Base-by-base conservation (phyloP, 495 filamentous ascomycete genomes). In the Bombardia bombarda region DNA sequence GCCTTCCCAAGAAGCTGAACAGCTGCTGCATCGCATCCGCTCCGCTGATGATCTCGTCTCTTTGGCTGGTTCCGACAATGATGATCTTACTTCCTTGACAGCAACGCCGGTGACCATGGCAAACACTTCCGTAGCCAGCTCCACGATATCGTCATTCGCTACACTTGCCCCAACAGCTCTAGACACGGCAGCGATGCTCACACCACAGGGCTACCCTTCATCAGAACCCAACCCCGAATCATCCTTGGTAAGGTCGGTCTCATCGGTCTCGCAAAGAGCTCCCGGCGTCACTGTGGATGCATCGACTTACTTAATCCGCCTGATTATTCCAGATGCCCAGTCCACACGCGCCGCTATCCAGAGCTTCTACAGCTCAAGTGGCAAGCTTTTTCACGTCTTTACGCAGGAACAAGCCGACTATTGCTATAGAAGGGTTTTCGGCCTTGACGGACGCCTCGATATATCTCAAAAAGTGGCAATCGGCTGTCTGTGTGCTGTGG, bases 301-400 rank as follows among this genome's bases (percentile, higher is more conserved):
- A n/a, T 32, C 36, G 9, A 32, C 42, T 3, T 50, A 21, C 24
- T 16, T 58, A 7, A 34, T 47, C 12, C 43, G 36, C 10, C 30
- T 53, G 1, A 33, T 49, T 21, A 43, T 60, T 19, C 59, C 59
- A 12, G 48, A 41, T 16, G 55, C 57, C 17, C 25, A 46, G 16
- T 25, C 31, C 0, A 58, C 51, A 1, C 45, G 21, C 20, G 41
- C 38, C 7, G 57, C 55, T n/a, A 36, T 63, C 9, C 42, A 55
- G n/a, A 49, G 48, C 36, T 63, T 63, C 49, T 63, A 48, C 46
- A 45, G 40, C 40, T 57, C 44, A 4, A 51, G 50, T 22, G 60
- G 57, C 2, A 56, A 50, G 28, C 51, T 63, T 0, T 63, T 61
- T 23, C 52, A 61, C 28, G 46, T 61, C 34, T 63, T 61, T 20